Evolutionary conservation across 345 rosid genomes (phyloP), one percentile per base, ranked within the genome.

Genomic region (Salix brachista): DNA sequence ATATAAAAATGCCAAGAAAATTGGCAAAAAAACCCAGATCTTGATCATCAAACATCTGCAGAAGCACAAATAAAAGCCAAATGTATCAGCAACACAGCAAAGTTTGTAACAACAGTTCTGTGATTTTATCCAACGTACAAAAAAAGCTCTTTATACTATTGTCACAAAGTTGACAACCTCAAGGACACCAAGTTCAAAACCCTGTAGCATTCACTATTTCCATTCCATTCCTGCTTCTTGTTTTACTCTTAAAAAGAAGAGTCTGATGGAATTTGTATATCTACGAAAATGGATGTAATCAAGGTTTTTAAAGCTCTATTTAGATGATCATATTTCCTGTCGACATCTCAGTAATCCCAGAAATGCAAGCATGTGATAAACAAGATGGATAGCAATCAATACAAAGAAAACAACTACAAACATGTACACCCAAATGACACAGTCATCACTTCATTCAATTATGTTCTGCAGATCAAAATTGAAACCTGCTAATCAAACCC

Each of bases 41-140:
- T 77, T 85, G 93, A 84, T 95, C 95, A 70, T 89, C 94, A 37
- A 92, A 71, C 97, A 95, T 95, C 99, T 91, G 96, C 89, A 84
- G 42, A 71, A 76, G 46, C 62, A 80, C 37, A 76, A 65, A 78
- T 23, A 68, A 12, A 52, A 34, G 9, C 37, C 26, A 65, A 70
- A 69, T 61, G 17, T 41, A 64, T 75, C 41, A 52, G 26, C n/a
- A 26, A 14, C 19, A 10, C 5, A 5, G 19, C 50, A 37, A 44
- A 73, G 23, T 58, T 1, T n/a, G 6, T 19, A n/a, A 58, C 48
- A 14, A 4, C 11, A n/a, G 16, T 26, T 61, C 37, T 13, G 5
- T 10, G 41, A 19, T 8, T 52, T 60, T 65, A 14, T n/a, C 12
- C 8, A 12, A 17, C 62, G 36, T 13, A n/a, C 52, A 58, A 42